A percentile compares a stretch with the other conserved stretches of the same genome.
These are phyloP conservation scores for Falciphora oryzae DNA, from an alignment of 2,329 filamentous ascomycete genomes.

Conservation along the genomic window DNA sequence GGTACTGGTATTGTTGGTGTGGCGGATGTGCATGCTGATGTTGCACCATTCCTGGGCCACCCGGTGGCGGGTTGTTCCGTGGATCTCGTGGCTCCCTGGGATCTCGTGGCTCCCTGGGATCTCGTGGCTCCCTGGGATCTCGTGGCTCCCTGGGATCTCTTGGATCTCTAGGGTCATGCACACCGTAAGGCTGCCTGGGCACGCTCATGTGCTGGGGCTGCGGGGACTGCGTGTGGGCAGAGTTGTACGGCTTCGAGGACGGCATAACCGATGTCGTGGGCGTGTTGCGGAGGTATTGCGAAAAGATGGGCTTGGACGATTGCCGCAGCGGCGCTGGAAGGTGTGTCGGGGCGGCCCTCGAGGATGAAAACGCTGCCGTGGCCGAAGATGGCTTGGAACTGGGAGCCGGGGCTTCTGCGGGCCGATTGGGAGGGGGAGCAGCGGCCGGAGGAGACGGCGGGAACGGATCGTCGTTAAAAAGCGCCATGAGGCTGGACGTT, in stretches of 20 bases:
- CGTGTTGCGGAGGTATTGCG: conserved; percentile 38
- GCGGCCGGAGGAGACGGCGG: conserved; percentile 33
- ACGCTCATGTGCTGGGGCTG: conserved; percentile 40
- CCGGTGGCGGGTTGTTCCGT: conserved; percentile 3
- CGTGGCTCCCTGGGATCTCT: conserved; percentile 4
- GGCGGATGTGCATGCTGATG: conserved; percentile 18
- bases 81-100: not conserved
- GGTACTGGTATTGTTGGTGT: conserved; percentile 12
- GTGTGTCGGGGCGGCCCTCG: conserved; percentile 33
- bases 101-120: too few relatives aligned
- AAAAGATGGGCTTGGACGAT: conserved; percentile 38
- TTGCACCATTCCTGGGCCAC: conserved; percentile 13
- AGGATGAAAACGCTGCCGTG: not conserved
- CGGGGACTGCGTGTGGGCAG: conserved; percentile 39
- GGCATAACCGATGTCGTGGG: conserved; percentile 43
- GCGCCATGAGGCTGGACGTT: conserved; percentile 56
- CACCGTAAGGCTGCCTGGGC: conserved; percentile 29
- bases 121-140: not conserved
- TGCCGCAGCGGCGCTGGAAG: conserved; percentile 40
- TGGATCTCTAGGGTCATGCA: conserved; percentile 1
- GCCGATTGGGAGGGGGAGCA: not conserved
- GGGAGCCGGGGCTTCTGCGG: too few relatives aligned
- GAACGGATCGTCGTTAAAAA: conserved; percentile 56
- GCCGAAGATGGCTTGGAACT: not conserved
- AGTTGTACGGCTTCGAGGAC: conserved; percentile 42